Conservation (phyloP, 345 rosid genomes). For the Heritiera fomes region DNA sequence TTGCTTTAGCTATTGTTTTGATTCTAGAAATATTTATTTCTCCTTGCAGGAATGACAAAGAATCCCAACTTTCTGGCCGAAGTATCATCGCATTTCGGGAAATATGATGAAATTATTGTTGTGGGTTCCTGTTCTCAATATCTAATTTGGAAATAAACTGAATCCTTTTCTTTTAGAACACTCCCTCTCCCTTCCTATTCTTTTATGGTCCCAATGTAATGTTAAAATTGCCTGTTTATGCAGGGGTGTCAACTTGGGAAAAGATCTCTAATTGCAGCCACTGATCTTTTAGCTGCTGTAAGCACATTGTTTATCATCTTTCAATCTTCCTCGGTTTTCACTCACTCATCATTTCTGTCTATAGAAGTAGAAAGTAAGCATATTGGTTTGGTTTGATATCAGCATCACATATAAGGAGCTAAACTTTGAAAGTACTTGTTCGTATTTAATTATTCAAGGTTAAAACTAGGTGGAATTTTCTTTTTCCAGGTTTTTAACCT, state of each 20-base stretch:
- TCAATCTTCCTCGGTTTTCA: not conserved
- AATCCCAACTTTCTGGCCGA: conserved; percentile 63
- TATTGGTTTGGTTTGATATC: conserved; percentile 14
- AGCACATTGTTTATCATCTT: conserved; percentile 27
- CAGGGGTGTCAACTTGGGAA: conserved; percentile 87
- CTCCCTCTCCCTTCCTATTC: not conserved
- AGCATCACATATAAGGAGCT: not conserved
- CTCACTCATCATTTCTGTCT: not conserved
- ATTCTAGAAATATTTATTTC: not conserved
- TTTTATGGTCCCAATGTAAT: not conserved
- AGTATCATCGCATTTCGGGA: conserved; percentile 57
- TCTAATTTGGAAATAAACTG: not conserved
- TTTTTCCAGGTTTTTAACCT: not conserved
- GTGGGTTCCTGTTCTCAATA: conserved; percentile 41
- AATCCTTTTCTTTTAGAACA: not conserved
- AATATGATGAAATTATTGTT: conserved; percentile 77
- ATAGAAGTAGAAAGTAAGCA: not conserved
- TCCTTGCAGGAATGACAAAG: conserved; percentile 61
- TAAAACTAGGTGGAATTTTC: too few relatives aligned
- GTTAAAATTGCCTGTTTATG: conserved; percentile 1
- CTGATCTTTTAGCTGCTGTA: conserved; percentile 72
- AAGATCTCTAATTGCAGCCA: conserved; percentile 76
- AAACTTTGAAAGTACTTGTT: not conserved
- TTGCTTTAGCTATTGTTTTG: not conserved
- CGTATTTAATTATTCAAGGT: too few relatives aligned